These are phyloP conservation scores for Aaosphaeria arxii DNA, from an alignment of 2,329 filamentous ascomycete genomes.

Conservation along the genomic window DNA sequence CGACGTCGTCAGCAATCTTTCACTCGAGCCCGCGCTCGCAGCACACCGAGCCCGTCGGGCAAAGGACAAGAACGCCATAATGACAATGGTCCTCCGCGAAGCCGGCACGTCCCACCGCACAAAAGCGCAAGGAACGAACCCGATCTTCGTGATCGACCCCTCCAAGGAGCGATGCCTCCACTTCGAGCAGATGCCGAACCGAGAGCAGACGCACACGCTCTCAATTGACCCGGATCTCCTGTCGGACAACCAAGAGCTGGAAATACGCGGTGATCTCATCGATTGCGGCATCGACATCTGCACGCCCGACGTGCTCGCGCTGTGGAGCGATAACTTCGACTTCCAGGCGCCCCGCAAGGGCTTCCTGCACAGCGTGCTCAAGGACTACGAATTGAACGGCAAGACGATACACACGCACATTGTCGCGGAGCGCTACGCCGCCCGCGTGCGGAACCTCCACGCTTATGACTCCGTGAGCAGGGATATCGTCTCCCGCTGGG, in stretches of 20 bases:
- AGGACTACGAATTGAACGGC: slow-evolving; percentile 95
- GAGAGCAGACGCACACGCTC: slow-evolving; percentile 63
- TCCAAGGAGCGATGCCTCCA: slow-evolving; percentile 79
- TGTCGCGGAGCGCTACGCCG: slow-evolving; percentile 77
- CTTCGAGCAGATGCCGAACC: slow-evolving; percentile 84
- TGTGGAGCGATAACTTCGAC: slow-evolving; percentile 98
- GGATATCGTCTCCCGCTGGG: slow-evolving; percentile 84
- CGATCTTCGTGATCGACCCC: slow-evolving; percentile 83
- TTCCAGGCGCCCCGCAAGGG: slow-evolving; percentile 87
- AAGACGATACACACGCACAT: slow-evolving; percentile 96
- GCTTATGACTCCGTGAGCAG: slow-evolving; percentile 86
- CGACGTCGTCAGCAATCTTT: slow-evolving; percentile 85
- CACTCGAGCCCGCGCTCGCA: slow-evolving; percentile 74
- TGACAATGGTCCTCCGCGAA: slow-evolving; percentile 90
- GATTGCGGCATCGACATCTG: slow-evolving; percentile 97
- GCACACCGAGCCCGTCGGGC: slow-evolving; percentile 77
- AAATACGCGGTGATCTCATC: slow-evolving; percentile 82
- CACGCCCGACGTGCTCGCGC: slow-evolving; percentile 87
- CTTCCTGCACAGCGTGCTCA: slow-evolving; percentile 87
- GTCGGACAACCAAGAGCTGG: slow-evolving; percentile 69
- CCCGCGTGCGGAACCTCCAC: slow-evolving; percentile 79
- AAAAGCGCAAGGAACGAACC: slow-evolving; percentile 70
- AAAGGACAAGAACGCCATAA: slow-evolving; percentile 89
- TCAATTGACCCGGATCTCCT: slow-evolving; percentile 78
- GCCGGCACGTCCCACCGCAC: slow-evolving; percentile 73